Evolutionary conservation across 345 rosid genomes (phyloP).

Genomic region (Brassica carinata): DNA sequence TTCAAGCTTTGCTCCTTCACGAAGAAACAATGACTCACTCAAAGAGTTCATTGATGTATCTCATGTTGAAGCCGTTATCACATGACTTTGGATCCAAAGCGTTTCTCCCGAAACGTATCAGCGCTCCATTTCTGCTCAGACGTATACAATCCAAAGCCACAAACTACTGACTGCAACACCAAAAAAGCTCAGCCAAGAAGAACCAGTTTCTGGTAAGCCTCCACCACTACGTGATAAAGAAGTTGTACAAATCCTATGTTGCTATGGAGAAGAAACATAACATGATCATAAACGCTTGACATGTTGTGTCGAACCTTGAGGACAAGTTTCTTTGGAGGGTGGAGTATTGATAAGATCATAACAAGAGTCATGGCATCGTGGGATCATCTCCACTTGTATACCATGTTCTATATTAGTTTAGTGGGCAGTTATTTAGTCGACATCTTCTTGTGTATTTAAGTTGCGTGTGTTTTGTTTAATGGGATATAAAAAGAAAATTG

Average conservation of each 20-base stretch:
- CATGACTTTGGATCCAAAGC: not conserved
- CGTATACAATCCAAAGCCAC: not conserved
- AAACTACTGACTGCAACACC: not conserved
- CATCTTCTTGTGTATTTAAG: no score
- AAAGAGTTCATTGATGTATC: not conserved
- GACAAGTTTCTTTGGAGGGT: no score
- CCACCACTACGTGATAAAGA: not conserved
- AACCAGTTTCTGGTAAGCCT: not conserved
- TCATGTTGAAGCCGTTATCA: not conserved
- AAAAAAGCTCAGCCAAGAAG: not conserved
- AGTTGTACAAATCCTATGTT: not conserved
- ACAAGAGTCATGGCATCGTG: no score
- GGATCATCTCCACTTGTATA: no score
- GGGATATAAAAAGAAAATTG: no score
- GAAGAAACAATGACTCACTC: not conserved
- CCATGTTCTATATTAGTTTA: no score
- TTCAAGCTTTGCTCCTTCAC: not conserved
- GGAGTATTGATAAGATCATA: no score
- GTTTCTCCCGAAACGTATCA: not conserved
- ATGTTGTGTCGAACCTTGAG: no score
- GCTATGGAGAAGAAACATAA: no score
- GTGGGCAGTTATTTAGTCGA: no score
- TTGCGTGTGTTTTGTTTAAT: no score
- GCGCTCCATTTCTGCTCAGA: not conserved
- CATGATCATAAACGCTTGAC: no score